Conservation (phyloP, 768 basidiomycete species). For the Psilocybe azurescens region DNA sequence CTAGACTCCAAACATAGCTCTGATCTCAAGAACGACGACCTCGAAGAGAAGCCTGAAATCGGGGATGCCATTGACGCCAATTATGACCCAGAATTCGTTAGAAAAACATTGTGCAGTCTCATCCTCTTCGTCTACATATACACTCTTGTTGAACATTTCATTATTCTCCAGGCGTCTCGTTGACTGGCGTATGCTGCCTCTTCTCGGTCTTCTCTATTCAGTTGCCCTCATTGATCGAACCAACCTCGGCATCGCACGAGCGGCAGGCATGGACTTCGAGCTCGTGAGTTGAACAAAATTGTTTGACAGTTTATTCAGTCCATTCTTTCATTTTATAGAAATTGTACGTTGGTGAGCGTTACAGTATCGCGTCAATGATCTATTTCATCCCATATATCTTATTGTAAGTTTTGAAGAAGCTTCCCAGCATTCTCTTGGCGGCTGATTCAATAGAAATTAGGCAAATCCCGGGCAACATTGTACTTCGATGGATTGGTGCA, state of each 20-base stretch:
- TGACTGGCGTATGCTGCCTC: constrained; percentile 40
- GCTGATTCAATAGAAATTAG: constrained; percentile 36
- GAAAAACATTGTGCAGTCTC: constrained; percentile 25
- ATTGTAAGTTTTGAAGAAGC: constrained; percentile 26
- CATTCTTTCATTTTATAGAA: constrained; percentile 20
- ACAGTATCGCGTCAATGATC: constrained; percentile 38
- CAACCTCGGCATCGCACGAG: constrained; percentile 40
- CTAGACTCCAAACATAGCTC: constrained; percentile 23
- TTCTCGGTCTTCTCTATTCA: constrained; percentile 39
- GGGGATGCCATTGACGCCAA: constrained; percentile 19
- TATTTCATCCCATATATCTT: constrained; percentile 43
- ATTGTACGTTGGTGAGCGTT: constrained; percentile 36
- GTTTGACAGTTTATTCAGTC: neutral
- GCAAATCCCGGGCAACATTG: constrained; percentile 37
- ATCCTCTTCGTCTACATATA: neutral
- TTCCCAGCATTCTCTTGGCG: constrained; percentile 23
- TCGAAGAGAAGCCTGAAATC: constrained; percentile 19
- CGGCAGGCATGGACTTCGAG: constrained; percentile 40
- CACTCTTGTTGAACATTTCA: neutral
- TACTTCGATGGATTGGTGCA: constrained; percentile 31
- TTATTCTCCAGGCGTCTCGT: constrained; percentile 30
- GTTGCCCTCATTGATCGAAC: constrained; percentile 43
- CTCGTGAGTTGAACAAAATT: constrained; percentile 27
- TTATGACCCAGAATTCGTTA: constrained; percentile 26
- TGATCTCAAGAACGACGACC: constrained; percentile 26